phyloP scores from a whole-genome alignment of 2,329 filamentous ascomycete genomes.

The Tolypocladium nubicola region DNA sequence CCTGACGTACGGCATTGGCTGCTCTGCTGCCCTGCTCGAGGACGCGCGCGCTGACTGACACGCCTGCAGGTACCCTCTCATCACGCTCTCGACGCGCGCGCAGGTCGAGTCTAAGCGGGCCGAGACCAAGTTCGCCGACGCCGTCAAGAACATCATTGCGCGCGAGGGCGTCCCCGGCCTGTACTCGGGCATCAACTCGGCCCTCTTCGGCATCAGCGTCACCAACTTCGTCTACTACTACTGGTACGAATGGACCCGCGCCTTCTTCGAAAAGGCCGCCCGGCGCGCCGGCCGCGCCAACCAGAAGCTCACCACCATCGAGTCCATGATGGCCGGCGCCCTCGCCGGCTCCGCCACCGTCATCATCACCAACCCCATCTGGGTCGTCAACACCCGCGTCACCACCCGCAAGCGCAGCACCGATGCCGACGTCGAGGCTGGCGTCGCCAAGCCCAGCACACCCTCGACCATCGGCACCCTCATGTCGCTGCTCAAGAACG shows the following conservation, averaged over 20 bases:
- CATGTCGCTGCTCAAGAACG: constrained; percentile 66
- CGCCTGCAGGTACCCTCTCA: constrained; percentile 72
- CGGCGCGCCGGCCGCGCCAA: constrained; percentile 59
- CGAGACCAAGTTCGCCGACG: constrained; percentile 72
- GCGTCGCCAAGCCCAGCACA: constrained; percentile 31
- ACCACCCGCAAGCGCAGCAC: constrained; percentile 66
- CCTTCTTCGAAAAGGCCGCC: constrained; percentile 74
- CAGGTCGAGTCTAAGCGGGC: constrained; percentile 96
- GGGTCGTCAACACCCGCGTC: constrained; percentile 98
- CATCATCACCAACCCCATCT: constrained; percentile 94
- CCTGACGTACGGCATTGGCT: constrained; percentile 58
- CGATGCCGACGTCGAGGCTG: constrained; percentile 31
- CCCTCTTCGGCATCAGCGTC: constrained; percentile 92
- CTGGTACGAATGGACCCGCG: constrained; percentile 97
- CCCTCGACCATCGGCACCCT: constrained; percentile 75
- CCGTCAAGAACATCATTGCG: constrained; percentile 76
- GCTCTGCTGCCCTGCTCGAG: background rate
- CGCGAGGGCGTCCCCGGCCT: constrained; percentile 84
- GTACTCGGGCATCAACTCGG: constrained; percentile 87
- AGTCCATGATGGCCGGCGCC: constrained; percentile 92
- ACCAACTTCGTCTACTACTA: constrained; percentile 99
- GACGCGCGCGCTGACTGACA: background rate
- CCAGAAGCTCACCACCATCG: constrained; percentile 78
- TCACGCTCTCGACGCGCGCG: constrained; percentile 92
- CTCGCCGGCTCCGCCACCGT: constrained; percentile 91